phyloP scores from a whole-genome alignment of 106 monocot species.

The Dendrobium chrysotoxum region DNA sequence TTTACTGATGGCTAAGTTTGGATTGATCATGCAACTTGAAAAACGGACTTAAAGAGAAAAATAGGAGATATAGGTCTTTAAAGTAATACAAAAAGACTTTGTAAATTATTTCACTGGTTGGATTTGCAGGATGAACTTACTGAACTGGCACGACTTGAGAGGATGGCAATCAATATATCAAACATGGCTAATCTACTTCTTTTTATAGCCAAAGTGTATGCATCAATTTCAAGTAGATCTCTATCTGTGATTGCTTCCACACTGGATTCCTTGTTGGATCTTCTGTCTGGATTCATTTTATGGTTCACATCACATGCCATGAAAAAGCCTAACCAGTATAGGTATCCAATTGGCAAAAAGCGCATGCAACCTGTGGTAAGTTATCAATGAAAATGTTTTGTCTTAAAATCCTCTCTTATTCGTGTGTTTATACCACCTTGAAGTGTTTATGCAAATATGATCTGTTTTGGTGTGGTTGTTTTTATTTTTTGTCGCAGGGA shows the following conservation, averaged over 20 bases:
- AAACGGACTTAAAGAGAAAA: not conserved
- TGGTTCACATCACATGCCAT: conserved; percentile 75
- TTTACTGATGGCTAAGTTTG: not conserved
- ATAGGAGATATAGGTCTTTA: not conserved
- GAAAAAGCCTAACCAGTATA: conserved; percentile 68
- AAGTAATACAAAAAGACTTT: not conserved
- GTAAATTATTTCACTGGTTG: not conserved
- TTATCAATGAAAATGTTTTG: not conserved
- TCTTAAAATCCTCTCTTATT: not conserved
- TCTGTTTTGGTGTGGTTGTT: not conserved
- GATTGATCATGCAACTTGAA: not conserved
- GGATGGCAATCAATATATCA: conserved; percentile 60
- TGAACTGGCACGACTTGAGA: conserved; percentile 49
- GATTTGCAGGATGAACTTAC: conserved; percentile 57
- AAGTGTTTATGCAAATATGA: not conserved
- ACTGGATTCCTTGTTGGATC: conserved; percentile 78
- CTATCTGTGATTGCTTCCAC: conserved; percentile 94
- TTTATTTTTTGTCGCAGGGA: conserved; percentile 34
- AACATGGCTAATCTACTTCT: conserved; percentile 65
- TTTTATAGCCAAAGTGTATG: conserved; percentile 57
- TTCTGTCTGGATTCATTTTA: conserved; percentile 83
- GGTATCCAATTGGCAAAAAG: conserved; percentile 83
- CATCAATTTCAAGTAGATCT: conserved; percentile 61
- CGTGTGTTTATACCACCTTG: not conserved
- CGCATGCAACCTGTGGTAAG: conserved; percentile 91